phyloP scores from a whole-genome alignment of 768 basidiomycete species.

The Butyriboletus loyo region DNA sequence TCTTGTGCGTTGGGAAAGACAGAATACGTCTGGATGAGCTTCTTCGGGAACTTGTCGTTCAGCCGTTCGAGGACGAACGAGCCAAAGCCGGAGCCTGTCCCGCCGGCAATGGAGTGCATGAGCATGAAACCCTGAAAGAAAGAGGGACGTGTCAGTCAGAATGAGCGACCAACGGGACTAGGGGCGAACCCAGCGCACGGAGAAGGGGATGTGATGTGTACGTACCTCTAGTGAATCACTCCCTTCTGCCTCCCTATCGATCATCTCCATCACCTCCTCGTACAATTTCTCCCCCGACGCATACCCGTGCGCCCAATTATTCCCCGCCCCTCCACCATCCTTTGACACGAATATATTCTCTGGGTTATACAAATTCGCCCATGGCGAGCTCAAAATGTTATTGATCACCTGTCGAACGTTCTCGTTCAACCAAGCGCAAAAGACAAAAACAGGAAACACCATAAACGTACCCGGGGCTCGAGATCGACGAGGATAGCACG shows the following conservation, averaged over 20 bases:
- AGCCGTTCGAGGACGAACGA: slow-evolving; percentile 96
- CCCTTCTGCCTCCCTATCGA: slow-evolving; percentile 96
- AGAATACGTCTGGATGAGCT: slow-evolving; percentile 98
- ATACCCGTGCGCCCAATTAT: slow-evolving; percentile 98
- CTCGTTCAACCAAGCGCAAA: background rate
- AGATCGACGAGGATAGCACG: slow-evolving; percentile 94
- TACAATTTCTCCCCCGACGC: slow-evolving; percentile 86
- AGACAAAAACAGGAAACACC: too few species aligned
- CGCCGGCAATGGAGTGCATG: slow-evolving; percentile 98
- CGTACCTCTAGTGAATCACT: slow-evolving; percentile 93
- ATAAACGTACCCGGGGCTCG: slow-evolving; percentile 79
- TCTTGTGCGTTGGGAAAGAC: slow-evolving; percentile 95
- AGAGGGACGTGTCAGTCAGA: background rate
- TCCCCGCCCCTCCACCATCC: slow-evolving; percentile 98
- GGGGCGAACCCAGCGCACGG: background rate
- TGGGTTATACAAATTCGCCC: slow-evolving; percentile 87
- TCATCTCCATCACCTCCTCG: slow-evolving; percentile 98
- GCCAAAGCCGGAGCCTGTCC: slow-evolving; percentile 96
- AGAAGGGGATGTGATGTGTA: background rate
- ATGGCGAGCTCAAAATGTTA: slow-evolving; percentile 85
- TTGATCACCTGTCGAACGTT: slow-evolving; percentile 81
- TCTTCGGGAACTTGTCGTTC: slow-evolving; percentile 98
- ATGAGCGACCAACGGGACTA: background rate
- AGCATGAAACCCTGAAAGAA: slow-evolving; percentile 91
- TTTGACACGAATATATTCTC: slow-evolving; percentile 96